phyloP scores from a whole-genome alignment of 2,329 filamentous ascomycete genomes.

The Fusarium albosuccineum region DNA sequence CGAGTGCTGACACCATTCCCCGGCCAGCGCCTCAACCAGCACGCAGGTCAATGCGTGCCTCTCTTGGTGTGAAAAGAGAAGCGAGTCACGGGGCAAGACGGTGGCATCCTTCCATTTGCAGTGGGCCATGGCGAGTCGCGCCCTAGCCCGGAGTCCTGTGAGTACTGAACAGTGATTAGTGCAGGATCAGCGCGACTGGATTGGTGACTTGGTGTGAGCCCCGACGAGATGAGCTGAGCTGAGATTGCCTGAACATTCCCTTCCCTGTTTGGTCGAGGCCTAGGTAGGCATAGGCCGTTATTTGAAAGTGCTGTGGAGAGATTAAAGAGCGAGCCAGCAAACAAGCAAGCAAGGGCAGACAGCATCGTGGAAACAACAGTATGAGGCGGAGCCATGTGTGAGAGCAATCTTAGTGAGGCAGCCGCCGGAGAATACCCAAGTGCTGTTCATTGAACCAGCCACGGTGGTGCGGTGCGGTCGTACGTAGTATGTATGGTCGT shows the following conservation, averaged over 20 bases:
- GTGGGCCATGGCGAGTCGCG: slow-evolving; percentile 17
- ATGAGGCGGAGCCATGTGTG: slow-evolving; percentile 8
- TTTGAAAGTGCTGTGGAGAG: background rate
- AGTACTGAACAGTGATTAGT: slow-evolving; percentile 22
- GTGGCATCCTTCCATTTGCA: slow-evolving; percentile 10
- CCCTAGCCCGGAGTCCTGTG: slow-evolving; percentile 11
- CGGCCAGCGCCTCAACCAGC: slow-evolving; percentile 4
- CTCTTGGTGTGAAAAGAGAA: background rate
- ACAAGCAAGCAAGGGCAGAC: slow-evolving; percentile 12
- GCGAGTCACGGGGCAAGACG: slow-evolving; percentile 11
- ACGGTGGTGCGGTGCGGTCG: too few species aligned
- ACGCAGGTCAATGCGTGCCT: slow-evolving; percentile 22
- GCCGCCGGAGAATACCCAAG: background rate
- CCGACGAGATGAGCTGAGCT: slow-evolving; percentile 20
- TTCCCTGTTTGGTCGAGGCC: slow-evolving; percentile 9
- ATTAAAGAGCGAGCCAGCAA: slow-evolving; percentile 12
- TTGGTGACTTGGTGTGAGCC: slow-evolving; percentile 8
- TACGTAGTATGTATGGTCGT: background rate
- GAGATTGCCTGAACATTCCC: slow-evolving; percentile 20
- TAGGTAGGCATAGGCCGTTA: background rate
- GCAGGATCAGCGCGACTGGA: slow-evolving; percentile 8
- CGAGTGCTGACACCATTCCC: slow-evolving; percentile 9
- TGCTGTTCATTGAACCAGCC: too few species aligned
- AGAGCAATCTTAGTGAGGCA: background rate
- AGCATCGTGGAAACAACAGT: slow-evolving; percentile 16